These are phyloP conservation scores for Moricandia moricandioides DNA, from an alignment of 345 rosid species.

Conservation along the genomic window DNA sequence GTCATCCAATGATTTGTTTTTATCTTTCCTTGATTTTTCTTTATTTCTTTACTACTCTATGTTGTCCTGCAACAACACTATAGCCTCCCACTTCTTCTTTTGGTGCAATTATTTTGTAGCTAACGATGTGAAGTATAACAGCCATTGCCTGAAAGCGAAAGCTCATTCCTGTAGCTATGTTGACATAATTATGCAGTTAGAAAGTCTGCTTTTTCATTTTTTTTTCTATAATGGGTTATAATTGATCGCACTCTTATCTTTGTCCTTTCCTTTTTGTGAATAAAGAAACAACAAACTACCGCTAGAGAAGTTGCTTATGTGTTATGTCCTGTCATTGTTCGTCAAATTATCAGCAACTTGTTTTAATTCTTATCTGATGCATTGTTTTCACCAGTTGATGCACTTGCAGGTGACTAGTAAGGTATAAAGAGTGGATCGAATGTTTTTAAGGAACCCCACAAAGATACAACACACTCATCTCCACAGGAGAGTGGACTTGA, in stretches of 20 bases:
- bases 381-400: constrained; percentile 30
- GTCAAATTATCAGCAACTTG: constrained; percentile 18
- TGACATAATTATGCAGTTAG: constrained; percentile 26
- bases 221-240: background rate
- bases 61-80: constrained; percentile 17
- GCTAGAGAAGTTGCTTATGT: too few relatives aligned
- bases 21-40: constrained; percentile 18
- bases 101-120: constrained; percentile 23
- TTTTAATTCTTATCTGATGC: constrained; percentile 26
- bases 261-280: constrained; percentile 5
- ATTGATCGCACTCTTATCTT: constrained; percentile 2
- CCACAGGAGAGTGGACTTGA: constrained; percentile 37
- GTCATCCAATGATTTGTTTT: constrained; percentile 34
- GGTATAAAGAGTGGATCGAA: constrained; percentile 14
- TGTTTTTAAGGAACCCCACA: constrained; percentile 37
- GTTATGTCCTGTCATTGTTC: constrained; percentile 34
- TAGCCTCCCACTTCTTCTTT: constrained; percentile 25
- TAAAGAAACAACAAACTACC: constrained; percentile 17
- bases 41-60: constrained; percentile 12
- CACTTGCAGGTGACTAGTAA: constrained; percentile 30
- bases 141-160: constrained; percentile 23
- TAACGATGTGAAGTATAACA: constrained; percentile 36
- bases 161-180: constrained; percentile 17
- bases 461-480: constrained; percentile 36
- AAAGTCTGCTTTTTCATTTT: background rate